Conservation (phyloP, 345 rosid species). For the Raphanus sativus region DNA sequence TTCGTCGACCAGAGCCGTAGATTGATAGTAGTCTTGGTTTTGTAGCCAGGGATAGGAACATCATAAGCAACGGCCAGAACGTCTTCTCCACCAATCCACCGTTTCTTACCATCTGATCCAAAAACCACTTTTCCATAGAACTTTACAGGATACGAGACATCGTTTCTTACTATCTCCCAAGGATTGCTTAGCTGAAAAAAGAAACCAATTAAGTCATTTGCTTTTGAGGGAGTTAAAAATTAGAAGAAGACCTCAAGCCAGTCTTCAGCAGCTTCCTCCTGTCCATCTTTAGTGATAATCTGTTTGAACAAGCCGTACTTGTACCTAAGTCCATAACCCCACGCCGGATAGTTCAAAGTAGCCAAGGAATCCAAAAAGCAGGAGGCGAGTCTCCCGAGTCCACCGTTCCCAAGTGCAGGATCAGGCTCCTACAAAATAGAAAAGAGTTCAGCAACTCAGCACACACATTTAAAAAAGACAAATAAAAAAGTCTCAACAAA, state of each 20-base stretch:
- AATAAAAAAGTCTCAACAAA: slow-evolving; percentile 19
- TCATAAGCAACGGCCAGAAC: slow-evolving; percentile 71
- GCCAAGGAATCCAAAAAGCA: slow-evolving; percentile 84
- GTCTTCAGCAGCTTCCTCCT: slow-evolving; percentile 80
- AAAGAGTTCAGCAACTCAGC: slow-evolving; percentile 22
- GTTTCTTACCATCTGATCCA: slow-evolving; percentile 65
- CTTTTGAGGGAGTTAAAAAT: not conserved
- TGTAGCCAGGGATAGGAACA: slow-evolving; percentile 84
- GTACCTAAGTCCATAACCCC: slow-evolving; percentile 89
- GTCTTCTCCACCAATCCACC: slow-evolving; percentile 85
- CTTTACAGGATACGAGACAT: slow-evolving; percentile 69
- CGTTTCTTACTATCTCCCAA: slow-evolving; percentile 79
- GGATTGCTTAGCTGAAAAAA: slow-evolving; percentile 70
- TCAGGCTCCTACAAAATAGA: slow-evolving; percentile 60
- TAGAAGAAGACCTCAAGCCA: slow-evolving; percentile 79
- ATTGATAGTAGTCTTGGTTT: slow-evolving; percentile 73
- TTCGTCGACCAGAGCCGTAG: slow-evolving; percentile 81
- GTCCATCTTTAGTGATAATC: slow-evolving; percentile 72
- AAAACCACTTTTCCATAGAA: slow-evolving; percentile 74
- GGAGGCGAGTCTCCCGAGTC: slow-evolving; percentile 78
- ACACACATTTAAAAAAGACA: not conserved
- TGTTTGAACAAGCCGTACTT: slow-evolving; percentile 81
- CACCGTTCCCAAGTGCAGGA: slow-evolving; percentile 90
- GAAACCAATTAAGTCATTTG: slow-evolving; percentile 7
- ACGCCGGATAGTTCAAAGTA: slow-evolving; percentile 75